Evolutionary conservation across 2,329 filamentous ascomycete species (phyloP), one percentile per base, ranked within the genome.

Genomic region (Sarocladium kiliense): DNA sequence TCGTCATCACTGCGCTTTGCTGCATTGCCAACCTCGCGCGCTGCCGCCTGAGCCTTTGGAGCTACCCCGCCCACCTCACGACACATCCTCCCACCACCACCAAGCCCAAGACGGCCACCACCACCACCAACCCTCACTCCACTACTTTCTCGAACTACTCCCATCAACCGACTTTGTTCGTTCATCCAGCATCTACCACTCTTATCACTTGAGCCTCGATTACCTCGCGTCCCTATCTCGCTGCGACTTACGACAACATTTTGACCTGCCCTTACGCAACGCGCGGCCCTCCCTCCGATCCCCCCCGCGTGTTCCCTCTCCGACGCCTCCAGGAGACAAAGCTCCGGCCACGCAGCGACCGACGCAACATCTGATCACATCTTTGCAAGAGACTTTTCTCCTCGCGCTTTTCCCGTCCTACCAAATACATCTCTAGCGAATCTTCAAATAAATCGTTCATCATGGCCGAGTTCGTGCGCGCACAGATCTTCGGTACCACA

Each of bases 391-490:
- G 18, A 25, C 41, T 14, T 10, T 21, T 21, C 27, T 23, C 4
- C 7, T 21, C 47, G 30, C 14, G 27, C 44, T 23, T 47, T 14
- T 21, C 25, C 27, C 44, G 19, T 18, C 21, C 41, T 6, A 19
- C n/a, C 7, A 39, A 21, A 44, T n/a, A 21, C 26, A 49, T 27
- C 41, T 6, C 25, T n/a, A 14, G 18, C 18, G 9, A 4, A 23
- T 10, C 39, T 6, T 44, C 39, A 14, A 10, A 18, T 18, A 21
- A 23, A 9, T 10, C 55, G 50, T 21, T 55, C 83, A 86, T 70
- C 72, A 97, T 99, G 94, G 94, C 94, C 73, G 94, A 99, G 82
- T 99, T 99, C 76, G 91, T 99, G 70, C 89, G 94, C 76, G 92
- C 93, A 71, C 93, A 97, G 82, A 97, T 99, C 74, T 99, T 99